A percentile compares a stretch with the other conserved stretches of the same genome.
phyloP scores from a whole-genome alignment of 768 basidiomycete genomes.

The Lyophyllum decastes region DNA sequence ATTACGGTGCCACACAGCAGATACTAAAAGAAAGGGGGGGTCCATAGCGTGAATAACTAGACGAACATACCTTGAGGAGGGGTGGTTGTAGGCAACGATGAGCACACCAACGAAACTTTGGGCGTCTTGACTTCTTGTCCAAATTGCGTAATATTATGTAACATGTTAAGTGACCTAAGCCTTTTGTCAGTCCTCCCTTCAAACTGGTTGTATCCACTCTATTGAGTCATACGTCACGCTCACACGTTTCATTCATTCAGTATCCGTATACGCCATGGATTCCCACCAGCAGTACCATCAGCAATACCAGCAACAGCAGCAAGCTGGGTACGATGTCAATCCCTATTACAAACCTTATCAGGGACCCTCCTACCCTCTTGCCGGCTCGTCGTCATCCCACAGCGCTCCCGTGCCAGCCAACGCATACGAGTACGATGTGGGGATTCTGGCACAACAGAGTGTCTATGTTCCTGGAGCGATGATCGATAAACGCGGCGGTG shows the following conservation, averaged over 20 bases:
- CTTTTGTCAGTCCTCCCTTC: background rate
- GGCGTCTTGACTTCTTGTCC: background rate
- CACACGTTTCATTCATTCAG: background rate
- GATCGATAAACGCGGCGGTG: conserved; percentile 84
- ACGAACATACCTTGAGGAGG: conserved; percentile 42
- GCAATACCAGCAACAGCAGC: conserved; percentile 54
- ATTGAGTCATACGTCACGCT: background rate
- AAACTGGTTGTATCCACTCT: background rate
- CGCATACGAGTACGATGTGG: conserved; percentile 91
- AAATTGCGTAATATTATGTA: conserved; percentile 29
- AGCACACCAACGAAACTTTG: conserved; percentile 15
- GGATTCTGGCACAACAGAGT: conserved; percentile 87
- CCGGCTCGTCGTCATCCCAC: conserved; percentile 67
- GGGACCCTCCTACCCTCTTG: conserved; percentile 61
- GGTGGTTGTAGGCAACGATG: conserved; percentile 30
- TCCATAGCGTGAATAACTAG: background rate
- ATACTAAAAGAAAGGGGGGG: background rate
- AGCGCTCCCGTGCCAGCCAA: conserved; percentile 83
- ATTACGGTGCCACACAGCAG: background rate
- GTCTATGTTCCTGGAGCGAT: conserved; percentile 92
- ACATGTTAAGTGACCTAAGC: background rate
- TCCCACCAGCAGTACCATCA: conserved; percentile 49
- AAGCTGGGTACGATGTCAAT: conserved; percentile 61
- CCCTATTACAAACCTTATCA: conserved; percentile 82
- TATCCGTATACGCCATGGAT: conserved; percentile 37